These are phyloP conservation scores for Polyporus arcularius DNA, from an alignment of 768 basidiomycete genomes.

Conservation along the genomic window DNA sequence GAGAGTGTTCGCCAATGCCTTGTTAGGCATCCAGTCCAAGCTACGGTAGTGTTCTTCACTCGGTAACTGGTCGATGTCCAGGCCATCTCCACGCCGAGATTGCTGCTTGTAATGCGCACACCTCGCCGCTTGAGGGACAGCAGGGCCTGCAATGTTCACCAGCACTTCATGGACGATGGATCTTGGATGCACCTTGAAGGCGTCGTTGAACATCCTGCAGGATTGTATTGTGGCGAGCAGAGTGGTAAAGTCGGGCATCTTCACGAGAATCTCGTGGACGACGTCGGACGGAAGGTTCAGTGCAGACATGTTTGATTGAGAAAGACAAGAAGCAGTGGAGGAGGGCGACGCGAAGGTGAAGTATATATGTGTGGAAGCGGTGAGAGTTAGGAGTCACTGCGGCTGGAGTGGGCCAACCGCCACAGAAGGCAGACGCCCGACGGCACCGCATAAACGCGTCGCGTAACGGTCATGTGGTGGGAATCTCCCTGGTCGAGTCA, in stretches of 20 bases:
- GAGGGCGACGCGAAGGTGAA: neutral
- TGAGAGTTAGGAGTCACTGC: neutral
- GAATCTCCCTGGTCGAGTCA: neutral
- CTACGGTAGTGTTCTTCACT: slow-evolving; percentile 16
- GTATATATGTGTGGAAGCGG: neutral
- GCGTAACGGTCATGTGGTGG: slow-evolving; percentile 6
- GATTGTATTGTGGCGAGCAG: slow-evolving; percentile 22
- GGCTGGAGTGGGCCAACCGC: neutral
- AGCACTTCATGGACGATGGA: slow-evolving; percentile 25
- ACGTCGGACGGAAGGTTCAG: slow-evolving; percentile 21
- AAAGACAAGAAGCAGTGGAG: neutral
- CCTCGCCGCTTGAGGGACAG: slow-evolving; percentile 21
- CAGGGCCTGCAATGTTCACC: slow-evolving; percentile 26
- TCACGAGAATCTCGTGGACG: slow-evolving; percentile 24
- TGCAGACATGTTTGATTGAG: slow-evolving; percentile 5
- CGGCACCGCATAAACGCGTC: neutral
- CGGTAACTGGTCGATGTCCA: neutral
- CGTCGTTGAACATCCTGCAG: slow-evolving; percentile 22
- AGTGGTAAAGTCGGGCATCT: slow-evolving; percentile 24
- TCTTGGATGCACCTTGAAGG: slow-evolving; percentile 25
- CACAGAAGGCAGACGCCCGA: neutral
- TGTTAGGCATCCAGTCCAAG: slow-evolving; percentile 20
- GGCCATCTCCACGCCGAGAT: neutral
- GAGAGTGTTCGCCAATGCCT: slow-evolving; percentile 14
- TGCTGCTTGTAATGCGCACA: slow-evolving; percentile 11